Conservation (phyloP, 164 flowering plant genomes). For the Amborella trichopoda region DNA sequence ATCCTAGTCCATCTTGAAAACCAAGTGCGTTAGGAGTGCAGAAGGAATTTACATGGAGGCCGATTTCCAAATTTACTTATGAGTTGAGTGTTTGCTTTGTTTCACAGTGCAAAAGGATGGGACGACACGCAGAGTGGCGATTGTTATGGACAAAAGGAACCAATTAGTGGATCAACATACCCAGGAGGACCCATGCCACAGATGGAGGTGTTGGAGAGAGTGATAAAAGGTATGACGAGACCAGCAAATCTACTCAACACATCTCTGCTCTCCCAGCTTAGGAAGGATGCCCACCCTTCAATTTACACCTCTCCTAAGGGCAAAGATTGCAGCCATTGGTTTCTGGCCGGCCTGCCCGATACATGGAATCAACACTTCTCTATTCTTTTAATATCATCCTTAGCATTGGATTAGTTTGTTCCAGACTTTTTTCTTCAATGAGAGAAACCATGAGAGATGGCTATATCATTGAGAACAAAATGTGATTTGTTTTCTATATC, state of each 20-base stretch:
- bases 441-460: no score
- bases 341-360: constrained; percentile 47
- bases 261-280: constrained; percentile 25
- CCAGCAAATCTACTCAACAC: constrained; percentile 29
- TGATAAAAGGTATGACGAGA: constrained; percentile 16
- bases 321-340: constrained; percentile 72
- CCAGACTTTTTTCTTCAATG: no score
- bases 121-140: constrained; percentile 9
- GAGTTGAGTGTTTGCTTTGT: no score
- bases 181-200: constrained; percentile 17
- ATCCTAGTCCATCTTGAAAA: no score
- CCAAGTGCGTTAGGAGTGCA: no score
- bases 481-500: no score
- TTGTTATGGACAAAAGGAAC: constrained; percentile 20
- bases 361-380: constrained; percentile 45
- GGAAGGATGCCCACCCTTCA: constrained; percentile 34
- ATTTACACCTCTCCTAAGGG: constrained; percentile 16
- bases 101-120: constrained; percentile 29
- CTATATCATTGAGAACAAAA: no score
- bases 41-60: no score
- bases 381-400: no score
- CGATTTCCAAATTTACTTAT: no score
- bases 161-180: constrained; percentile 16
- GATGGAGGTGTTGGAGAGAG: constrained; percentile 13
- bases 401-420: no score